Conservation (phyloP, 495 filamentous ascomycete species). For the Trichoderma gamsii region DNA sequence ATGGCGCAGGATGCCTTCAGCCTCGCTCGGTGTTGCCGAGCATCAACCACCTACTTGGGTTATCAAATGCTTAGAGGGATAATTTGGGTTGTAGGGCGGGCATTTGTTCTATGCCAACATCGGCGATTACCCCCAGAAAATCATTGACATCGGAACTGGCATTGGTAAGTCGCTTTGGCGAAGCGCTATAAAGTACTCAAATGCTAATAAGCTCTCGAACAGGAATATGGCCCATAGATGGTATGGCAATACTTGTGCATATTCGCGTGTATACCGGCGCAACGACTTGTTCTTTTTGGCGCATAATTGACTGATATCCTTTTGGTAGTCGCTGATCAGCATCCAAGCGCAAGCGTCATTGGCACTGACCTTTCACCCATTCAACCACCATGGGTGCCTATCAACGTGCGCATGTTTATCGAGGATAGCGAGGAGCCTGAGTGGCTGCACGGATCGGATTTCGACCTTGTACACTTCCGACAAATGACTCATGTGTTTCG, state of each 20-base stretch:
- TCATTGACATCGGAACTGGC: slow-evolving; percentile 49
- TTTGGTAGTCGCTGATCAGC: slow-evolving; percentile 34
- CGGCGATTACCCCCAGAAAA: slow-evolving; percentile 32
- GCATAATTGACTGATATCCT: slow-evolving; percentile 1
- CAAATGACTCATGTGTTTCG: slow-evolving; percentile 41
- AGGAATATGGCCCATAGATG: slow-evolving; percentile 48
- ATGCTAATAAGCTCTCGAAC: slow-evolving; percentile 23
- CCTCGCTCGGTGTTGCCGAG: neutral
- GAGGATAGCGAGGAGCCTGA: slow-evolving; percentile 41
- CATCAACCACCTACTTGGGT: slow-evolving; percentile 6
- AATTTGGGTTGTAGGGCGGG: slow-evolving; percentile 35
- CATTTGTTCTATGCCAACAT: slow-evolving; percentile 41
- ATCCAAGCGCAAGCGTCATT: slow-evolving; percentile 31
- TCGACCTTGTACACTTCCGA: slow-evolving; percentile 38
- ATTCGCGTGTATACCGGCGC: neutral
- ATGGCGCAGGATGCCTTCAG: neutral
- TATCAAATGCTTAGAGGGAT: slow-evolving; percentile 22
- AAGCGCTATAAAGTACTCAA: neutral
- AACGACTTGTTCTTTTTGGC: slow-evolving; percentile 4
- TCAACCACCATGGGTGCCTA: slow-evolving; percentile 37
- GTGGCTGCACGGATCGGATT: slow-evolving; percentile 29
- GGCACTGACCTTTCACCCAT: slow-evolving; percentile 34
- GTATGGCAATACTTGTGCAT: slow-evolving; percentile 15
- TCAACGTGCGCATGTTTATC: slow-evolving; percentile 38
- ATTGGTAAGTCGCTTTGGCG: slow-evolving; percentile 32